Conservation (phyloP, 106 monocot species). For the Dendrobium officinale region DNA sequence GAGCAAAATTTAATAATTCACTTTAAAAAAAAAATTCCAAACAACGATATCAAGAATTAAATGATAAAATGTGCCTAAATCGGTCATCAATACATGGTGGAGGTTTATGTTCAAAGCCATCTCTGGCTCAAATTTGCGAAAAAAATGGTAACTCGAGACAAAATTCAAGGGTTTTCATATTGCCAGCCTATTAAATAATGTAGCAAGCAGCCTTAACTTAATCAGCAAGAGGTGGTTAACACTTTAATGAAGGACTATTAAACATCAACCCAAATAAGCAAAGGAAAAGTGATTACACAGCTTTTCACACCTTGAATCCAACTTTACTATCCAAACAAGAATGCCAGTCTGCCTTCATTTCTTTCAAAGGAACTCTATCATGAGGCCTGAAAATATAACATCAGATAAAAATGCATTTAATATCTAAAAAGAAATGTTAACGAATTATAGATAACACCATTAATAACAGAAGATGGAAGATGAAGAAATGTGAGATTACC, state of each 20-base stretch:
- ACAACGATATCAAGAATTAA: background rate
- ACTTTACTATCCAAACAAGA: conserved; percentile 66
- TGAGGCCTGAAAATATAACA: conserved; percentile 42
- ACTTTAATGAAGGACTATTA: background rate
- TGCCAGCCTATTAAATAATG: background rate
- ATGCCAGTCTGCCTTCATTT: conserved; percentile 76
- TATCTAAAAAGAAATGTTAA: background rate
- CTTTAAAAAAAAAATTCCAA: background rate
- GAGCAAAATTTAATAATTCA: conserved; percentile 4
- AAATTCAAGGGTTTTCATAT: background rate
- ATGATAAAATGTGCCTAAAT: background rate
- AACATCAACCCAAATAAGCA: background rate
- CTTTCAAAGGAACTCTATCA: conserved; percentile 64
- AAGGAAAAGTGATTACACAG: background rate
- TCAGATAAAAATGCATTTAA: background rate
- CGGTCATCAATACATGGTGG: background rate
- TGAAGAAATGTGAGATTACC: conserved; percentile 19
- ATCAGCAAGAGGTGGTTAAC: background rate
- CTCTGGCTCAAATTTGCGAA: background rate
- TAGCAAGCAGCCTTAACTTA: background rate
- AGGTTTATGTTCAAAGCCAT: background rate
- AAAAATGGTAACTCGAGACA: background rate
- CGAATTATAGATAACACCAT: background rate
- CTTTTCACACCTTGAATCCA: conserved; percentile 56
- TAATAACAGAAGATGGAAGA: background rate